Conservation (phyloP, 1,139 yeast species). For the Yamadazyma songkhlaensis region DNA sequence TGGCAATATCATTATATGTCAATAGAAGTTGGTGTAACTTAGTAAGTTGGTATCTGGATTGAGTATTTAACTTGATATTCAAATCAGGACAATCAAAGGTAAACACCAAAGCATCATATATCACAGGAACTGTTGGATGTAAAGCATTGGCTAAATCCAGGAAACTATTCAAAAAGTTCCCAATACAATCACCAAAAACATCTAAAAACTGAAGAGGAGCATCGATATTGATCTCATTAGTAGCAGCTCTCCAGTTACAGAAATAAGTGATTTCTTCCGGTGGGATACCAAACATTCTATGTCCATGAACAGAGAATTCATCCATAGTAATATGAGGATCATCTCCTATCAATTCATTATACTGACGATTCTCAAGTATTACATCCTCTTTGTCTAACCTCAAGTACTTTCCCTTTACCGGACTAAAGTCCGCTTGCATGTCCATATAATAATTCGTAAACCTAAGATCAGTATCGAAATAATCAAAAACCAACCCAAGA, state of each 20-base stretch:
- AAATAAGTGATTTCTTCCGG: slow-evolving; percentile 84
- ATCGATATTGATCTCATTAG: slow-evolving; percentile 57
- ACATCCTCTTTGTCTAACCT: slow-evolving; percentile 16
- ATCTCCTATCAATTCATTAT: slow-evolving; percentile 14
- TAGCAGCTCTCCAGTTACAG: slow-evolving; percentile 84
- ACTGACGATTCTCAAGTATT: slow-evolving; percentile 24
- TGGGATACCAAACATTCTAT: slow-evolving; percentile 89
- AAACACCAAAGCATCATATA: slow-evolving; percentile 70
- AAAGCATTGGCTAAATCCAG: slow-evolving; percentile 74
- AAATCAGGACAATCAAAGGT: slow-evolving; percentile 43
- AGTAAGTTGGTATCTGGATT: slow-evolving; percentile 13
- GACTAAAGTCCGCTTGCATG: slow-evolving; percentile 57
- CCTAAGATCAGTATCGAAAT: slow-evolving; percentile 72
- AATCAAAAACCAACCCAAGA: slow-evolving; percentile 60
- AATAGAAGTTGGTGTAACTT: slow-evolving; percentile 40
- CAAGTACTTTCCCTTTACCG: slow-evolving; percentile 38
- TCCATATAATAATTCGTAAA: slow-evolving; percentile 95
- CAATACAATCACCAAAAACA: slow-evolving; percentile 41
- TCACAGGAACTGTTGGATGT: slow-evolving; percentile 49
- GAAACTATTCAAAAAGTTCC: slow-evolving; percentile 60
- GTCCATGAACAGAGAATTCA: slow-evolving; percentile 74
- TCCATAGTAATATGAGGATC: slow-evolving; percentile 47
- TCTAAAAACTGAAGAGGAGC: slow-evolving; percentile 50
- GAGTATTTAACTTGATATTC: slow-evolving; percentile 22
- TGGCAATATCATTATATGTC: slow-evolving; percentile 67